phyloP scores from a whole-genome alignment of 257 asterid genomes.

The Solanum virginianum region DNA sequence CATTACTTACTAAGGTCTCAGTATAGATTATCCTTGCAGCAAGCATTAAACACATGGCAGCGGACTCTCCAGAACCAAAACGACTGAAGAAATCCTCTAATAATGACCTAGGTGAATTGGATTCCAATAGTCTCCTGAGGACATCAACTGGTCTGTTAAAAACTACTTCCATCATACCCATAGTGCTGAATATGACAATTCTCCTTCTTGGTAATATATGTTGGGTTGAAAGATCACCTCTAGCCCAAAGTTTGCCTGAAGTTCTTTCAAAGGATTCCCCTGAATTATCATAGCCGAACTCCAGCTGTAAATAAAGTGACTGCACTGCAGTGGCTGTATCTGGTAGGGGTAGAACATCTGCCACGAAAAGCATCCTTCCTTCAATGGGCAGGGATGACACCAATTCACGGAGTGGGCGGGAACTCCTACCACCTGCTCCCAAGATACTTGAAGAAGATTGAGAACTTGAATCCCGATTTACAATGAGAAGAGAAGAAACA shows the following conservation, averaged over 20 bases:
- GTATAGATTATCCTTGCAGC: constrained; percentile 63
- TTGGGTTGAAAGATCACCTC: constrained; percentile 87
- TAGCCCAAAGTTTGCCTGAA: constrained; percentile 70
- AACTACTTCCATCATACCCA: constrained; percentile 98
- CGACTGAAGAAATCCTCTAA: constrained; percentile 87
- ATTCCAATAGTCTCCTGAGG: constrained; percentile 68
- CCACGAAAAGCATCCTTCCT: constrained; percentile 90
- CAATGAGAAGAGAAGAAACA: constrained; percentile 74
- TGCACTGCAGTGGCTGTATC: constrained; percentile 69
- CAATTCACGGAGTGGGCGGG: constrained; percentile 82
- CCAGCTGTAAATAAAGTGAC: constrained; percentile 74
- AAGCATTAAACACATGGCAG: constrained; percentile 91
- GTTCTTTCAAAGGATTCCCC: constrained; percentile 67
- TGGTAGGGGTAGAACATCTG: constrained; percentile 76
- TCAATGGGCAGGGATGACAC: constrained; percentile 79
- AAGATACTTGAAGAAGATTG: constrained; percentile 57
- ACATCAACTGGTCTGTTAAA: constrained; percentile 87
- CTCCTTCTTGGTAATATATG: constrained; percentile 86
- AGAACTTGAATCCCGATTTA: constrained; percentile 57
- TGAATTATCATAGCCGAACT: constrained; percentile 46
- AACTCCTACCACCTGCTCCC: constrained; percentile 58
- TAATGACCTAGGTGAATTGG: constrained; percentile 70
- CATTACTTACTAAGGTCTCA: constrained; percentile 55
- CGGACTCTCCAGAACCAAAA: constrained; percentile 88
- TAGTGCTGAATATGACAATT: constrained; percentile 79